A percentile compares a stretch with the other conserved stretches of the same genome.
Evolutionary conservation across 2,329 filamentous ascomycete genomes (phyloP).

Genomic region (Cladosporium velox): DNA sequence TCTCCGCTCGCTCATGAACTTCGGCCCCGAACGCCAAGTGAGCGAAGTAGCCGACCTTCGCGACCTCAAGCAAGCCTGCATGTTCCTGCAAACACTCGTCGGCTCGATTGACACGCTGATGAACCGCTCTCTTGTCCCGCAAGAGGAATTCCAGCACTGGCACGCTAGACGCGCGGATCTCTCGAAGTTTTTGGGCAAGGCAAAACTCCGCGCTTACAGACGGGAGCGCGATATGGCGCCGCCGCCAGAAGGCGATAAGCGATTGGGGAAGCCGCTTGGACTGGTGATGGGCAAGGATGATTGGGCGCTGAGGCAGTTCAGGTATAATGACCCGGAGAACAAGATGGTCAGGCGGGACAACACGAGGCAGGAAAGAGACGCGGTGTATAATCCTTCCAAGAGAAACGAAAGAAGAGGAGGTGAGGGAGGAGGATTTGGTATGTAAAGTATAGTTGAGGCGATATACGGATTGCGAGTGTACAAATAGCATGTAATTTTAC

Average conservation of each 20-base stretch:
- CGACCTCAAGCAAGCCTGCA: constrained; percentile 25
- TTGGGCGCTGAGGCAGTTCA: constrained; percentile 13
- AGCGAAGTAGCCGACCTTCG: constrained; percentile 5
- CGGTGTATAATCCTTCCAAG: not conserved
- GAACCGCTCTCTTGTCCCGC: constrained; percentile 27
- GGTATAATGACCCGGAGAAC: constrained; percentile 2
- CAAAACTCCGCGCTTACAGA: constrained; percentile 17
- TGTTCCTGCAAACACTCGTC: constrained; percentile 30
- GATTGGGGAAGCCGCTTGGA: not conserved
- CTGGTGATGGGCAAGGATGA: not conserved
- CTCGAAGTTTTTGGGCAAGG: constrained; percentile 23
- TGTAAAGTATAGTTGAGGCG: not conserved
- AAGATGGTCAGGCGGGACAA: constrained; percentile 8
- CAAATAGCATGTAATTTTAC: not conserved
- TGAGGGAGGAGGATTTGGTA: not conserved
- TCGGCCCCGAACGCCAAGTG: constrained; percentile 22
- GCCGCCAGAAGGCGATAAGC: constrained; percentile 6
- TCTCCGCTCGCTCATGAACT: constrained; percentile 27
- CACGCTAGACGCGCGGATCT: constrained; percentile 26
- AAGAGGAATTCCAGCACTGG: constrained; percentile 26
- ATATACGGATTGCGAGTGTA: not conserved
- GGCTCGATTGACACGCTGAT: constrained; percentile 35
- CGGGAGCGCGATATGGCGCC: not conserved
- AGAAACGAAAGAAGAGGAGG: not conserved
- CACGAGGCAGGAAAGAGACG: constrained; percentile 7